Evolutionary conservation across 495 filamentous ascomycete genomes (phyloP).

Genomic region (Aspergillus hancockii): DNA sequence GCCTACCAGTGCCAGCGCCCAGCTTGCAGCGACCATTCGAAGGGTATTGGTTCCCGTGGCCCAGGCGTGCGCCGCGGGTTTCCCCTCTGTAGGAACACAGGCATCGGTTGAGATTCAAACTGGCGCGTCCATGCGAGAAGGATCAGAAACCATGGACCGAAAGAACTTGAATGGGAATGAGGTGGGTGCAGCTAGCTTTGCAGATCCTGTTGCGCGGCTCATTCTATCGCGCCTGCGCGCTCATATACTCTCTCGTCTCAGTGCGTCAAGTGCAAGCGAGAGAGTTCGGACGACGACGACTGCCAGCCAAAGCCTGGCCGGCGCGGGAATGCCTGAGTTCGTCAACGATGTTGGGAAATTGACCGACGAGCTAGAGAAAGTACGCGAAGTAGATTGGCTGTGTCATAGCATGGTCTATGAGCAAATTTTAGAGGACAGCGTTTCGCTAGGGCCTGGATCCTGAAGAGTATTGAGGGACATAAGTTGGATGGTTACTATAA

Average conservation of each 20-base stretch:
- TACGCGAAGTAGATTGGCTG: conserved; percentile 76
- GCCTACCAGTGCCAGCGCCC: conserved; percentile 55
- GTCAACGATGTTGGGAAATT: conserved; percentile 79
- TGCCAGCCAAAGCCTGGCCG: conserved; percentile 79
- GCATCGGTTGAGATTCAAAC: conserved; percentile 37
- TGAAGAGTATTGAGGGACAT: background rate
- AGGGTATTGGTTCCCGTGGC: conserved; percentile 56
- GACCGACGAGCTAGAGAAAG: conserved; percentile 73
- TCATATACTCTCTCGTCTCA: conserved; percentile 76
- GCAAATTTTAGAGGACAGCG: conserved; percentile 49
- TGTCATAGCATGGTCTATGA: conserved; percentile 84
- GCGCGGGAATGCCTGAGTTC: conserved; percentile 84
- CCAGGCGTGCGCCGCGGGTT: conserved; percentile 38
- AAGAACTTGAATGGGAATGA: conserved; percentile 9
- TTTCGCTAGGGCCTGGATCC: background rate
- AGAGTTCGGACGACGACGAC: conserved; percentile 77
- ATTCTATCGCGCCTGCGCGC: conserved; percentile 72
- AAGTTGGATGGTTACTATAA: no score
- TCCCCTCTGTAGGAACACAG: conserved; percentile 35
- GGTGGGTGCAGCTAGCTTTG: conserved; percentile 40
- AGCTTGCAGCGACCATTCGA: conserved; percentile 49
- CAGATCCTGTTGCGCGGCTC: conserved; percentile 79
- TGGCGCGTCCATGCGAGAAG: conserved; percentile 14
- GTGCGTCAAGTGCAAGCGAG: conserved; percentile 75
- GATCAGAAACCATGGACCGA: conserved; percentile 16